These are phyloP conservation scores for Leptomonas seymouri DNA, from an alignment of 208 protist species.

Conservation along the genomic window DNA sequence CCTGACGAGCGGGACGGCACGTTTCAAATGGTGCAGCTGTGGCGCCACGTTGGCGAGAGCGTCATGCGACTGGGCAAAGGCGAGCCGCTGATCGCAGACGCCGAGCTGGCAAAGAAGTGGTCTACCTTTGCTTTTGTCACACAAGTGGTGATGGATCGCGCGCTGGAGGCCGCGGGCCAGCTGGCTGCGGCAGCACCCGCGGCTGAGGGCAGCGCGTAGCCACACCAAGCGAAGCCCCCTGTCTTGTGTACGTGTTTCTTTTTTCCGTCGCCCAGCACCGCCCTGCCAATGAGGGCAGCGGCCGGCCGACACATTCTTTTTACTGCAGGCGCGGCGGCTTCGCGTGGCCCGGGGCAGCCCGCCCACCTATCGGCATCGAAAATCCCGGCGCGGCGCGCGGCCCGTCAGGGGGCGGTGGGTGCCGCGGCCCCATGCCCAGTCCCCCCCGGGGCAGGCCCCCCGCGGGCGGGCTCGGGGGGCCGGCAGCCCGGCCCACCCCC, in stretches of 20 bases:
- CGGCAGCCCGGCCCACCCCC: too few relatives aligned
- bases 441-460: too few relatives aligned
- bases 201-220: conserved; percentile 1
- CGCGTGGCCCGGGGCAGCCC: too few relatives aligned
- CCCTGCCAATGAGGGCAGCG: too few relatives aligned
- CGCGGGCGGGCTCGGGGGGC: too few relatives aligned
- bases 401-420: too few relatives aligned
- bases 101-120: conserved; percentile 55
- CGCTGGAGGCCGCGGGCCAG: conserved; percentile 49
- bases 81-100: conserved; percentile 47
- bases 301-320: too few relatives aligned
- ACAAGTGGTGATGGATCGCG: conserved; percentile 60
- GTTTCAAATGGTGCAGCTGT: conserved; percentile 68
- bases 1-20: conserved; percentile 30
- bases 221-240: not conserved
- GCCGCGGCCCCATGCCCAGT: too few relatives aligned
- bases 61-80: conserved; percentile 45
- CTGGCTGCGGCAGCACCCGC: conserved; percentile 14
- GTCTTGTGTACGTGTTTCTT: not conserved
- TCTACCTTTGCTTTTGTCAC: conserved; percentile 50
- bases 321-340: too few relatives aligned
- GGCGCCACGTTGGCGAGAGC: conserved; percentile 62
- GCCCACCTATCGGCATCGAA: too few relatives aligned
- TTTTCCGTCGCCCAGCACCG: not conserved
- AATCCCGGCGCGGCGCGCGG: too few relatives aligned